phyloP scores from a whole-genome alignment of 1,139 yeast genomes.

The Zygoascus hellenicus region DNA sequence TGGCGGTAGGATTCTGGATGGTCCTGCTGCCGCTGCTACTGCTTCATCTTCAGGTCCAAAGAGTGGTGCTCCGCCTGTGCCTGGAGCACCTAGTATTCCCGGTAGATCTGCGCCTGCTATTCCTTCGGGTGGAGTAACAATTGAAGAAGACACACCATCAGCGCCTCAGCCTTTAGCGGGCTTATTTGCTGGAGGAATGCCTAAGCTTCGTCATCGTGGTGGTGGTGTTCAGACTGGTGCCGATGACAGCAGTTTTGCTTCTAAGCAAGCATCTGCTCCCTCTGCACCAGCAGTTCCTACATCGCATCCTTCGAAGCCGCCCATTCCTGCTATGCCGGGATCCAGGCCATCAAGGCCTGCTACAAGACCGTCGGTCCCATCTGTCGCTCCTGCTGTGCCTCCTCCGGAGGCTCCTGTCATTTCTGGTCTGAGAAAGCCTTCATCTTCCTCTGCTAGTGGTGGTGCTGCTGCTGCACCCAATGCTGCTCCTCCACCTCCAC shows the following conservation, averaged over 20 bases:
- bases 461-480: conserved; percentile 12
- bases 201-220: conserved; percentile 59
- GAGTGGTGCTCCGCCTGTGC: conserved; percentile 37
- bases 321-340: conserved; percentile 2
- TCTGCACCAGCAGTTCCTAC: conserved; percentile 13
- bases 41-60: conserved; percentile 22
- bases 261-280: conserved; percentile 15
- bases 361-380: conserved; percentile 7
- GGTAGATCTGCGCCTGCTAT: conserved; percentile 12
- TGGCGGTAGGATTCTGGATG: conserved; percentile 36
- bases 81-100: conserved; percentile 17
- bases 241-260: conserved; percentile 16
- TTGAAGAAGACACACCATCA: conserved; percentile 13
- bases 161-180: conserved; percentile 56
- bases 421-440: conserved; percentile 7
- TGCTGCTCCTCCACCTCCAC: conserved; percentile 21
- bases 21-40: conserved; percentile 19
- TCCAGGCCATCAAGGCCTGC: conserved; percentile 7
- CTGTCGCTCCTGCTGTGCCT: conserved; percentile 11
- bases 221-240: conserved; percentile 43
- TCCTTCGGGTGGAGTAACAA: conserved; percentile 18
- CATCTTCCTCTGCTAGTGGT: conserved; percentile 12
- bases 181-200: conserved; percentile 81
- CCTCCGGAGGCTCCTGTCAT: conserved; percentile 14
- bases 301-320: conserved; percentile 8